These are phyloP conservation scores for Lactarius psammicola DNA, from an alignment of 768 basidiomycete species.

Conservation along the genomic window DNA sequence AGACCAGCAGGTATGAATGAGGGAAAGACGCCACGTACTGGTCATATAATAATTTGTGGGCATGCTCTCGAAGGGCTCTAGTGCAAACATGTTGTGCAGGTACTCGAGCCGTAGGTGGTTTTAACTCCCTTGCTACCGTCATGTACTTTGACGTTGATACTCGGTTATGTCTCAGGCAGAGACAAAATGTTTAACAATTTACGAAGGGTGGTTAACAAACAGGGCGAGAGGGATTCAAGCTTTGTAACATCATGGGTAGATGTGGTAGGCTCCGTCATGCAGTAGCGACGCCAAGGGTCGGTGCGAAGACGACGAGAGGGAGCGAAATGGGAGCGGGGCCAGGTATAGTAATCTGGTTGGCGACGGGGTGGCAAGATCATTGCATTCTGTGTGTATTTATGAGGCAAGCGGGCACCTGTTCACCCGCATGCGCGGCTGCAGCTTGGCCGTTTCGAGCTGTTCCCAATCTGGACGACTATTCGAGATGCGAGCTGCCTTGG, in stretches of 20 bases:
- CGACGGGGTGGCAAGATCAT: no score
- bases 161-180: not conserved
- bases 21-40: conserved; percentile 55
- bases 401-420: no score
- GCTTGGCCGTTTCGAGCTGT: no score
- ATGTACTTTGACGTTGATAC: not conserved
- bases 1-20: not conserved
- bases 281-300: no score
- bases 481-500: not conserved
- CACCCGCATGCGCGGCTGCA: no score
- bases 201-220: not conserved
- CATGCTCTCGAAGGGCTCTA: conserved; percentile 95
- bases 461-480: not conserved
- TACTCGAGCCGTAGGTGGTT: conserved; percentile 63
- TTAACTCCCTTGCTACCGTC: not conserved
- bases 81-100: conserved; percentile 87
- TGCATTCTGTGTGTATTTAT: no score
- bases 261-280: no score
- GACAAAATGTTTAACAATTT: not conserved
- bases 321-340: no score
- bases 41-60: conserved; percentile 88
- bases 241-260: no score
- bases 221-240: not conserved
- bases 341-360: no score
- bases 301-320: no score